phyloP scores from a whole-genome alignment of 2,329 filamentous ascomycete genomes.

The Arachnopeziza araneosa region DNA sequence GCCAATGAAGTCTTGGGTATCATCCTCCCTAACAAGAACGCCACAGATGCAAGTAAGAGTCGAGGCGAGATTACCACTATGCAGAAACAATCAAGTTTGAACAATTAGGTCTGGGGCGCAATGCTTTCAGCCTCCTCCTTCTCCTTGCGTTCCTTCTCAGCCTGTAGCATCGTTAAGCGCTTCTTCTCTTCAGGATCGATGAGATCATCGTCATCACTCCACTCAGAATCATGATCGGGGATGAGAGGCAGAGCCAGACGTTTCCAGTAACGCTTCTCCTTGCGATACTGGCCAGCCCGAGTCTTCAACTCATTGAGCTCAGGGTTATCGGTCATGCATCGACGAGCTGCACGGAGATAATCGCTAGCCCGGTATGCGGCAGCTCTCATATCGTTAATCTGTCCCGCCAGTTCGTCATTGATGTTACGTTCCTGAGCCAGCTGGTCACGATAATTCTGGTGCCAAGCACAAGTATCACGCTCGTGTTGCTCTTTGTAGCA shows the following conservation, averaged over 20 bases:
- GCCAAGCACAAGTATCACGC: constrained; percentile 57
- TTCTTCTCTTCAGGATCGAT: constrained; percentile 56
- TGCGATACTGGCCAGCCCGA: constrained; percentile 45
- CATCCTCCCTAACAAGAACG: background rate
- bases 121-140: constrained; percentile 10
- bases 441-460: constrained; percentile 60
- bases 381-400: constrained; percentile 62
- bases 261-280: constrained; percentile 62
- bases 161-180: constrained; percentile 29
- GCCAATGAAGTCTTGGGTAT: background rate
- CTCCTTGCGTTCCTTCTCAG: constrained; percentile 24
- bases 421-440: constrained; percentile 60
- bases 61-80: background rate
- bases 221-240: constrained; percentile 50
- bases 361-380: constrained; percentile 55
- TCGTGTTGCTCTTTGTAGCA: constrained; percentile 60
- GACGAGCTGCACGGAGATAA: constrained; percentile 50
- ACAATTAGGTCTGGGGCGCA: background rate
- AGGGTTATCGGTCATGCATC: constrained; percentile 51
- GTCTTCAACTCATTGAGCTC: constrained; percentile 48
- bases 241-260: constrained; percentile 58
- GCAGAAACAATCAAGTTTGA: background rate
- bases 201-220: constrained; percentile 60
- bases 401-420: constrained; percentile 56
- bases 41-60: background rate